Percentiles rank a stretch among this genome's conserved stretches.
Evolutionary conservation across 495 filamentous ascomycete genomes (phyloP).

Genomic region (Podospora pseudocomata): DNA sequence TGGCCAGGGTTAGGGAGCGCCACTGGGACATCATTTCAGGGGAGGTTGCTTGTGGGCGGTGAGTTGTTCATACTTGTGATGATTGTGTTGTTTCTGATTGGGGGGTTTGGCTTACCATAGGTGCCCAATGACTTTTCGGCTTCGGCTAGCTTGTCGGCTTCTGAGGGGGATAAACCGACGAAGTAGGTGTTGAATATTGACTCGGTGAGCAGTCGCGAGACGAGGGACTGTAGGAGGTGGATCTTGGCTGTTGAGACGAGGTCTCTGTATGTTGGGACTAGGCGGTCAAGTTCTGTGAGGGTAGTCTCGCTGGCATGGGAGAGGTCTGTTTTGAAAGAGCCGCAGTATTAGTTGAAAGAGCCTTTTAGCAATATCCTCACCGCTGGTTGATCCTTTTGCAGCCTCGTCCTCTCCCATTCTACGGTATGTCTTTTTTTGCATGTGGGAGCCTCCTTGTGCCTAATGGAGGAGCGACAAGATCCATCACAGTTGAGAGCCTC

Average conservation of each 20-base stretch:
- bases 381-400: background rate
- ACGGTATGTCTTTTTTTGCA: background rate
- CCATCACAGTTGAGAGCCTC: too few species aligned
- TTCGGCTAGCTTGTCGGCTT: constrained; percentile 39
- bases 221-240: constrained; percentile 50
- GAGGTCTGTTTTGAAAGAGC: constrained; percentile 35
- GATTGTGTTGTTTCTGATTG: background rate
- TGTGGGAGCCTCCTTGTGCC: too few species aligned
- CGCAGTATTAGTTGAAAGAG: background rate
- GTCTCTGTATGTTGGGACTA: constrained; percentile 51
- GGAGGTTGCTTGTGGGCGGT: constrained; percentile 32
- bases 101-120: constrained; percentile 38
- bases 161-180: constrained; percentile 45
- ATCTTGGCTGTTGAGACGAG: constrained; percentile 47
- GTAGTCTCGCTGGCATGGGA: constrained; percentile 33
- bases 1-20: constrained; percentile 50
- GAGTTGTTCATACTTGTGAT: background rate
- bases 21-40: constrained; percentile 52
- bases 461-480: too few species aligned
- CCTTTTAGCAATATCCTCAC: background rate
- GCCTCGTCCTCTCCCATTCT: background rate
- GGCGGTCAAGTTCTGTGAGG: constrained; percentile 36
- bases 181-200: constrained; percentile 52
- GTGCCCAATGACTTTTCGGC: constrained; percentile 44
- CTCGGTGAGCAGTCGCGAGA: constrained; percentile 50